phyloP scores from a whole-genome alignment of 768 basidiomycete species.

The Astraeus odoratus region DNA sequence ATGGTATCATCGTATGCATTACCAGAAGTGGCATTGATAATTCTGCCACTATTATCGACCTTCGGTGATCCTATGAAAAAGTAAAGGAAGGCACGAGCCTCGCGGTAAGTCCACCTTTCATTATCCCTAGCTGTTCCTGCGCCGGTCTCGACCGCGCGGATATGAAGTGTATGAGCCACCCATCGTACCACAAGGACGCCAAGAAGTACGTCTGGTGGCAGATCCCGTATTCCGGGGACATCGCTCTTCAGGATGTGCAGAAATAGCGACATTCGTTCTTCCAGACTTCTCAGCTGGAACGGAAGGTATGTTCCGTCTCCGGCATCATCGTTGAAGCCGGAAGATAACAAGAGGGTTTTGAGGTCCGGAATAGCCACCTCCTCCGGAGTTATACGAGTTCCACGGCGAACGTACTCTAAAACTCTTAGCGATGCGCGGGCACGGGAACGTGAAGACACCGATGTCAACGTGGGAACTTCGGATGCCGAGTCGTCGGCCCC shows the following conservation, averaged over 20 bases:
- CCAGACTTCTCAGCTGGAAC: constrained; percentile 41
- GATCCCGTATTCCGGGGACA: constrained; percentile 34
- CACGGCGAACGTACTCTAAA: constrained; percentile 62
- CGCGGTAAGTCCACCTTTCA: constrained; percentile 63
- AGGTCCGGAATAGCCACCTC: constrained; percentile 46
- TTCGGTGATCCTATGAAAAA: constrained; percentile 31
- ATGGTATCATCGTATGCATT: neutral
- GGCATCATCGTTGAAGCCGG: constrained; percentile 20
- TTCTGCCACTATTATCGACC: constrained; percentile 9
- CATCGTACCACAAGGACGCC: constrained; percentile 57
- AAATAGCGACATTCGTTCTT: constrained; percentile 48
- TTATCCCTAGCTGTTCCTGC: constrained; percentile 51
- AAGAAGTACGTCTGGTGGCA: constrained; percentile 42
- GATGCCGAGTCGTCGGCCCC: constrained; percentile 30
- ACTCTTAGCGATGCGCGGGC: constrained; percentile 24
- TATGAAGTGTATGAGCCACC: constrained; percentile 45
- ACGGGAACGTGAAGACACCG: constrained; percentile 28
- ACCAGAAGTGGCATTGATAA: neutral
- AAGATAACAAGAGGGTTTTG: constrained; percentile 37
- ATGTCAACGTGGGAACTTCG: constrained; percentile 22
- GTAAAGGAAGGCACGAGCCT: constrained; percentile 54
- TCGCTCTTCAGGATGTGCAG: constrained; percentile 54
- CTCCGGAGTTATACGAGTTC: constrained; percentile 57
- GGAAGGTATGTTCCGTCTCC: constrained; percentile 29
- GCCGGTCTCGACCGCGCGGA: constrained; percentile 42